Conservation (phyloP, 1,284 basidiomycete species). For the Rhodotorula sp. region DNA sequence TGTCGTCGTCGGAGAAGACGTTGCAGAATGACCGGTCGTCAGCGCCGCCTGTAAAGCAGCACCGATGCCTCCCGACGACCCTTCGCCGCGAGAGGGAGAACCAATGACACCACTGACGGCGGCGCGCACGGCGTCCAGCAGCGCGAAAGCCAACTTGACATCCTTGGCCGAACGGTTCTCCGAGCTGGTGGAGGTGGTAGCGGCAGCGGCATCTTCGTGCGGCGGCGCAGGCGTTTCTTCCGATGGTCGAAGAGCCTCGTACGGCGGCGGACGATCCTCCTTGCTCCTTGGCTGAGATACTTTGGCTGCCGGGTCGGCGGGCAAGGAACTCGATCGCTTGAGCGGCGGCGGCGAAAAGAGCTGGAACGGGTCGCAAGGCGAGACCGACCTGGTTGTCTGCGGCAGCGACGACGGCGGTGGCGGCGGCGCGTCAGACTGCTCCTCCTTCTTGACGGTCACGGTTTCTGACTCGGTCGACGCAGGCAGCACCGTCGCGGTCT, state of each 20-base stretch:
- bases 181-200: background rate
- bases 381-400: background rate
- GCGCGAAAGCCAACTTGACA: slow-evolving; percentile 16
- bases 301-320: too few relatives aligned
- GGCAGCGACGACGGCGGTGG: background rate
- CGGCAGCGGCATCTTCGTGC: background rate
- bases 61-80: background rate
- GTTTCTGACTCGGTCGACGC: too few relatives aligned
- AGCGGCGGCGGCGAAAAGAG: background rate
- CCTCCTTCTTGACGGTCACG: background rate
- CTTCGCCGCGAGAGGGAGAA: background rate
- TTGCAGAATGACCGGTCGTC: background rate
- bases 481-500: background rate
- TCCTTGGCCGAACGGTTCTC: slow-evolving; percentile 4
- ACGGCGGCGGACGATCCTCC: slow-evolving; percentile 14
- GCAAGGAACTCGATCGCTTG: background rate
- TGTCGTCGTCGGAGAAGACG: background rate
- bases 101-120: slow-evolving; percentile 2
- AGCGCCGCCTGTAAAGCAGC: background rate
- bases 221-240: too few relatives aligned
- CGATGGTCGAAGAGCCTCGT: slow-evolving; percentile 6
- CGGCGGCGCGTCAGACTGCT: background rate
- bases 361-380: background rate
- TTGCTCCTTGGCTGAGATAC: background rate
- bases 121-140: slow-evolving; percentile 20